Evolutionary conservation across 805 yeast genomes (phyloP), one percentile per base, ranked within the genome.

Genomic region (Cyberlindnera petersonii): DNA sequence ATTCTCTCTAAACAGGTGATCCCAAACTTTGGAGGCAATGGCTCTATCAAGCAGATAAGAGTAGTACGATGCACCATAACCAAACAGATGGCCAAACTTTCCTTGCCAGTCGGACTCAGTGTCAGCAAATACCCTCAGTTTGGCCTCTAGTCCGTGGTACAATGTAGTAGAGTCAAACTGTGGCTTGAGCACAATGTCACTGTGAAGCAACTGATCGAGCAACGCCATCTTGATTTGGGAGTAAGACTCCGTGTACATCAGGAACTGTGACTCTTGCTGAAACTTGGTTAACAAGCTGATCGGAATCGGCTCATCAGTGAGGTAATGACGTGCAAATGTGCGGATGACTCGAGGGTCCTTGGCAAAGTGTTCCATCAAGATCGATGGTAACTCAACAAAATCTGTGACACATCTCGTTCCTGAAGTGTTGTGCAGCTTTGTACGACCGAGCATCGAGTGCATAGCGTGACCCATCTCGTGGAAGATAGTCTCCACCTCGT

Each of bases 381-480:
- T 91, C 11, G 96, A 87, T 2, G 98, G 98, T 31, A 93, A 65
- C 60, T 93, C 98, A 14, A 93, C 98, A 64, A 93, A 93, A 60
- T 93, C 98, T 0, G 98, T 86, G 5, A 86, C 84, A 59, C 98
- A 91, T 43, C 98, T 72, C 0, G 98, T 93, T 4, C 98, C 98
- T 24, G 94, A 81, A 8, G 91, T 82, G 58, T 88, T 93, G 58
- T 93, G 98, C 37, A 91, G 64, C 30, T 81, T 71, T 0, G 98
- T 93, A 46, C 91, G 73, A 0, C 98, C 98, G 16, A 93, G 65
- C 96, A 93, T 91, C 3, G 97, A 86, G 60, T 93, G 98, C 77
- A 93, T 84, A 1, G 98, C 98, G 61, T 93, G 98, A 1, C 98
- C 98, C 96, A 93, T 88, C 63, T 93, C 98, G 62, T 93, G 98